phyloP scores from a whole-genome alignment of 176 grass and related monocot genomes.

The Dactylis glomerata region DNA sequence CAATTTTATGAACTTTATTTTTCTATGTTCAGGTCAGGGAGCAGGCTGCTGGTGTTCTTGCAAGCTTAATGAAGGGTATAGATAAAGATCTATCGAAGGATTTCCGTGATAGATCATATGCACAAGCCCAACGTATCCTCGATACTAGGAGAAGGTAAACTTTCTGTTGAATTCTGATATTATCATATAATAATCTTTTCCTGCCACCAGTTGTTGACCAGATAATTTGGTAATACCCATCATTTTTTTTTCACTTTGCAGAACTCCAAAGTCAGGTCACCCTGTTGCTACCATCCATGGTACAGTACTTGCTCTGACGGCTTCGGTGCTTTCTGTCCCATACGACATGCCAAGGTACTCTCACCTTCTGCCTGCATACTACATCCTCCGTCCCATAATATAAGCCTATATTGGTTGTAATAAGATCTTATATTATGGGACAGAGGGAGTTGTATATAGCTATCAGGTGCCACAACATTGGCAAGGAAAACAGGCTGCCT shows the following conservation, averaged over 20 bases:
- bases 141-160: conserved; percentile 48
- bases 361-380: conserved; percentile 2
- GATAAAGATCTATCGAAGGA: conserved; percentile 66
- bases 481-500: not conserved
- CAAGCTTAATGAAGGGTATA: conserved; percentile 90
- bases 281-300: conserved; percentile 80
- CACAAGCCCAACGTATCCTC: conserved; percentile 60
- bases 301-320: conserved; percentile 81
- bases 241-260: conserved; percentile 30
- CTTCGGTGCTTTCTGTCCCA: conserved; percentile 89
- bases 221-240: not conserved
- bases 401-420: too few species aligned
- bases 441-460: not conserved
- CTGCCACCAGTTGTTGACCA: not conserved
- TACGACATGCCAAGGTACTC: conserved; percentile 96
- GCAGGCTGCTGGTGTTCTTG: conserved; percentile 92
- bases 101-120: conserved; percentile 78
- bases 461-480: not conserved
- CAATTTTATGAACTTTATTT: conserved; percentile 5
- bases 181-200: not conserved
- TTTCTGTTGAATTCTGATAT: conserved; percentile 7
- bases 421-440: too few species aligned
- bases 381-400: not conserved
- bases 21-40: conserved; percentile 74
- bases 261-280: conserved; percentile 49